Evolutionary conservation across 2,329 filamentous ascomycete genomes (phyloP).

Genomic region (Phoma sp.): DNA sequence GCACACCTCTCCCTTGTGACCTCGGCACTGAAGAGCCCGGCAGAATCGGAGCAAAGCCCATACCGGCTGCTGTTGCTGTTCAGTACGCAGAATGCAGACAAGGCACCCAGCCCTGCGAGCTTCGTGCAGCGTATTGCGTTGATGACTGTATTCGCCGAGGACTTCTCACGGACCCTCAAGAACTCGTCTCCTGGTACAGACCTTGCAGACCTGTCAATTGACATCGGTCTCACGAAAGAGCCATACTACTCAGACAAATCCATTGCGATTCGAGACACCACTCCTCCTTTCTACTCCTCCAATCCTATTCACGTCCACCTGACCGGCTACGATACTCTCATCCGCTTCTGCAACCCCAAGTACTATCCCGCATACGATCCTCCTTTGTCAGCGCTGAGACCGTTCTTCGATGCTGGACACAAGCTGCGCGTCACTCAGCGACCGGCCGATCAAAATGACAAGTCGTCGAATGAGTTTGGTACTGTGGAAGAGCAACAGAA

Average conservation of each 20-base stretch:
- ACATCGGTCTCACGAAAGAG: slow-evolving; percentile 73
- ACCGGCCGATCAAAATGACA: slow-evolving; percentile 49
- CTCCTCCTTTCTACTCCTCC: slow-evolving; percentile 44
- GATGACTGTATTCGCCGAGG: slow-evolving; percentile 72
- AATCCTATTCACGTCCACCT: slow-evolving; percentile 67
- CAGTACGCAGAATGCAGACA: slow-evolving; percentile 70
- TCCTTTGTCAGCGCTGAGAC: slow-evolving; percentile 62
- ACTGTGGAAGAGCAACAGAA: slow-evolving; percentile 59
- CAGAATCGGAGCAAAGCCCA: slow-evolving; percentile 43
- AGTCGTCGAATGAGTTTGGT: slow-evolving; percentile 63
- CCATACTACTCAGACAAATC: slow-evolving; percentile 80
- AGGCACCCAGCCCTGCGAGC: slow-evolving; percentile 68
- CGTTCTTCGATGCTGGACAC: slow-evolving; percentile 67
- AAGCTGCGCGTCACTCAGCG: slow-evolving; percentile 69
- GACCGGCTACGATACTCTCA: slow-evolving; percentile 77
- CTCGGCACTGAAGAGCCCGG: slow-evolving; percentile 56
- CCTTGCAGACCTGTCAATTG: slow-evolving; percentile 50
- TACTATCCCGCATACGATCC: slow-evolving; percentile 64
- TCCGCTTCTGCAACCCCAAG: slow-evolving; percentile 73
- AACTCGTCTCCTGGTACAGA: slow-evolving; percentile 3
- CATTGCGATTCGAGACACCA: slow-evolving; percentile 58
- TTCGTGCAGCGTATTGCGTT: slow-evolving; percentile 72
- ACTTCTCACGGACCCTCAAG: slow-evolving; percentile 49
- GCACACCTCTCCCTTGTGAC: slow-evolving; percentile 64
- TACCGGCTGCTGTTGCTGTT: slow-evolving; percentile 64